A percentile compares a stretch with the other conserved stretches of the same genome.
phyloP scores from a whole-genome alignment of 2,329 filamentous ascomycete species.

The Hymenoscyphus albidus region DNA sequence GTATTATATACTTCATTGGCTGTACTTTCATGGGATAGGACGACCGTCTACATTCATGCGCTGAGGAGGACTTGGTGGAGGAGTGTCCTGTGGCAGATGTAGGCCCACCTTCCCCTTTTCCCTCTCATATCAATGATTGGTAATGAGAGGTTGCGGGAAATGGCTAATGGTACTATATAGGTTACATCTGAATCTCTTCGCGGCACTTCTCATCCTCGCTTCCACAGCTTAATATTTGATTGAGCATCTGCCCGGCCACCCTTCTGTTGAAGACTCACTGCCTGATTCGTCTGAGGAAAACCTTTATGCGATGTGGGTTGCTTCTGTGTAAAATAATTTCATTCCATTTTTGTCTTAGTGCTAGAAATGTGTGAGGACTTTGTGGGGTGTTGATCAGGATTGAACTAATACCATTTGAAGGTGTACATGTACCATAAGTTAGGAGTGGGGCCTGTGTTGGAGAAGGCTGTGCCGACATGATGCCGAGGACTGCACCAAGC shows the following conservation, averaged over 20 bases:
- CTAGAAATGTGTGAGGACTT: too few species aligned
- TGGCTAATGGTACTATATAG: not conserved
- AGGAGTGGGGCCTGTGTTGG: too few species aligned
- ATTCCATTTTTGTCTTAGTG: too few species aligned
- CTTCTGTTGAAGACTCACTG: not conserved
- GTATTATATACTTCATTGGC: constrained; percentile 23
- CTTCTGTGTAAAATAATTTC: too few species aligned
- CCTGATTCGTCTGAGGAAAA: not conserved
- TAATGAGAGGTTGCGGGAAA: not conserved
- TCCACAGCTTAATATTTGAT: constrained; percentile 20
- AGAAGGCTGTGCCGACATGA: too few species aligned
- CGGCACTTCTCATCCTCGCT: constrained; percentile 18
- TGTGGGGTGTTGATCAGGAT: too few species aligned
- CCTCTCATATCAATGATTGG: too few species aligned
- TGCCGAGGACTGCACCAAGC: not conserved
- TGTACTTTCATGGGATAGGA: constrained; percentile 25
- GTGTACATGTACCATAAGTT: too few species aligned
- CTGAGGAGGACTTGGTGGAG: constrained; percentile 23
- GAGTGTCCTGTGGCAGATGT: constrained; percentile 20
- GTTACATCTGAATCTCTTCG: constrained; percentile 19
- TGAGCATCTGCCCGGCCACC: constrained; percentile 3
- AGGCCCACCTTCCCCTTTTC: not conserved
- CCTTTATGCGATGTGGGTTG: constrained; percentile 19
- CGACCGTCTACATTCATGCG: constrained; percentile 19
- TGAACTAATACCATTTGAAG: too few species aligned